phyloP scores from a whole-genome alignment of 768 basidiomycete species.

The Lentinula raphanica region DNA sequence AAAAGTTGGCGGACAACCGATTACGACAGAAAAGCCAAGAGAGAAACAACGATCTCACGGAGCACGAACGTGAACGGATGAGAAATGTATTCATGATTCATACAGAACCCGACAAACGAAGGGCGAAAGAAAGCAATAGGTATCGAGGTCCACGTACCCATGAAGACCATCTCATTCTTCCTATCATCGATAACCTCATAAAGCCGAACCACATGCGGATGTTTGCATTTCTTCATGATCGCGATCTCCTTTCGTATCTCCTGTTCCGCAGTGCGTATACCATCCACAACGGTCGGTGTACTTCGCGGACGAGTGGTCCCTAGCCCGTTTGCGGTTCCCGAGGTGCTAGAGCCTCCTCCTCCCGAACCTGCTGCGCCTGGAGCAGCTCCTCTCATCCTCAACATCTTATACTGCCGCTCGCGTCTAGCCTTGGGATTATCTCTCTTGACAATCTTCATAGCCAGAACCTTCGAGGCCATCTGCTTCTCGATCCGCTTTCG shows the following conservation, averaged over 20 bases:
- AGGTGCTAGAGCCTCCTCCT: slow-evolving; percentile 19
- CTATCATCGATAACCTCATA: slow-evolving; percentile 95
- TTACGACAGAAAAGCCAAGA: not conserved
- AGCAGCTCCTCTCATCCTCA: not conserved
- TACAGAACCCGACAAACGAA: slow-evolving; percentile 3
- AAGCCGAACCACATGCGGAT: slow-evolving; percentile 84
- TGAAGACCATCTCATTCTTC: slow-evolving; percentile 82
- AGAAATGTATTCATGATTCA: not conserved
- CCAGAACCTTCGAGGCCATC: slow-evolving; percentile 34
- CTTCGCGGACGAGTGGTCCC: not conserved
- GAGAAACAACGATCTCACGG: no score
- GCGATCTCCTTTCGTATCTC: slow-evolving; percentile 94
- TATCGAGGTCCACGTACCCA: slow-evolving; percentile 58
- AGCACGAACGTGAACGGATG: no score
- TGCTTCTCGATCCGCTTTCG: not conserved
- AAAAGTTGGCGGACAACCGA: not conserved
- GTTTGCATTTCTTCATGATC: slow-evolving; percentile 95
- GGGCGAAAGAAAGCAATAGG: not conserved
- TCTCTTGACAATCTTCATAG: slow-evolving; percentile 74
- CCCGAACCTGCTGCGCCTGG: slow-evolving; percentile 17
- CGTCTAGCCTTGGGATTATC: slow-evolving; percentile 63
- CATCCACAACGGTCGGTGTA: slow-evolving; percentile 52
- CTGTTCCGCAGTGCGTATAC: slow-evolving; percentile 65
- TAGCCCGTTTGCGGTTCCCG: slow-evolving; percentile 36
- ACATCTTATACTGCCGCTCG: slow-evolving; percentile 21